Evolutionary conservation across 768 basidiomycete genomes (phyloP).

Genomic region (Pisolithus tinctorius): DNA sequence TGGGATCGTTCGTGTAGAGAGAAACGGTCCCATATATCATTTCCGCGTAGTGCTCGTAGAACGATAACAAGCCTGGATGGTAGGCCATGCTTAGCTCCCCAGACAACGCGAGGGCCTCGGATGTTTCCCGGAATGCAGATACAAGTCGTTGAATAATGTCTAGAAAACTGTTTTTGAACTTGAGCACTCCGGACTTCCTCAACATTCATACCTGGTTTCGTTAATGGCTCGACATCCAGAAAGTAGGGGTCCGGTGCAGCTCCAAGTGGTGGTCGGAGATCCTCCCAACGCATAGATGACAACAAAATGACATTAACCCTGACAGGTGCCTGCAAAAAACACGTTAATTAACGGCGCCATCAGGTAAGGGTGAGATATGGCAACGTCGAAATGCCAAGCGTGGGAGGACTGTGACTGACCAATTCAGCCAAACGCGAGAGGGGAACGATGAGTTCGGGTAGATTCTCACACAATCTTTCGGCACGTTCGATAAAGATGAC

Average conservation of each 20-base stretch:
- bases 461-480: conserved; percentile 53
- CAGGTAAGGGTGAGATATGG: background rate
- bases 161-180: conserved; percentile 6
- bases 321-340: conserved; percentile 41
- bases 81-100: too few species aligned
- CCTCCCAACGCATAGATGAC: conserved; percentile 64
- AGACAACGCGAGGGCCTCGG: too few species aligned
- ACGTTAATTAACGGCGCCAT: conserved; percentile 3
- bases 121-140: too few species aligned
- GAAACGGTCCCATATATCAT: too few species aligned
- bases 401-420: conserved; percentile 33
- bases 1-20: too few species aligned
- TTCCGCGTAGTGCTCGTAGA: conserved; percentile 64
- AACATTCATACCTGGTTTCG: conserved; percentile 47
- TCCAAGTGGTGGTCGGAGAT: conserved; percentile 59
- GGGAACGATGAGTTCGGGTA: conserved; percentile 65
- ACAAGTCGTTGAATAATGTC: too few species aligned
- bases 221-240: conserved; percentile 45
- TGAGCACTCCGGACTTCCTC: background rate
- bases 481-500: conserved; percentile 63
- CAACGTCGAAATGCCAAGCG: background rate
- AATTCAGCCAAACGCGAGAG: conserved; percentile 66
- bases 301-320: conserved; percentile 56
- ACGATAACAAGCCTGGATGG: too few species aligned
- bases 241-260: conserved; percentile 70